phyloP scores from a whole-genome alignment of 176 grass and related monocot species.

The Musa acuminata region DNA sequence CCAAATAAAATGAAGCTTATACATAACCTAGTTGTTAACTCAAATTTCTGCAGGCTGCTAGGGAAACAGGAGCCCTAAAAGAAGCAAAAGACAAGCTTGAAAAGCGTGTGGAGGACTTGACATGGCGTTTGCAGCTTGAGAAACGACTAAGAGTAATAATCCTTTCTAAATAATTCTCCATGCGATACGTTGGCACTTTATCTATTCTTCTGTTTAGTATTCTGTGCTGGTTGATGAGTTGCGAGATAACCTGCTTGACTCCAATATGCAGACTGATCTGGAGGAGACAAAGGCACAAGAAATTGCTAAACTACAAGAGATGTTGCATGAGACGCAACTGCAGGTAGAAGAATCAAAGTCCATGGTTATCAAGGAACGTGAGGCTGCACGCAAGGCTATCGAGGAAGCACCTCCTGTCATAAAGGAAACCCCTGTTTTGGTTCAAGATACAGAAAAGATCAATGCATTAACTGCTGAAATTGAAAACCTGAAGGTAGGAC shows the following conservation, averaged over 20 bases:
- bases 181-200: too few species aligned
- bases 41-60: conserved; percentile 48
- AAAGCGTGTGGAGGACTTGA: conserved; percentile 68
- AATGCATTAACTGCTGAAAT: conserved; percentile 45
- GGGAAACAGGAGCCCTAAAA: too few species aligned
- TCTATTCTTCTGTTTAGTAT: too few species aligned
- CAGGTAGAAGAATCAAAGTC: too few species aligned
- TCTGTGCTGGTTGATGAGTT: too few species aligned
- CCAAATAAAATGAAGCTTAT: not conserved
- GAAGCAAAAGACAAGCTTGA: conserved; percentile 73
- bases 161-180: too few species aligned
- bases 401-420: conserved; percentile 42
- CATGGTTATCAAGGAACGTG: conserved; percentile 37
- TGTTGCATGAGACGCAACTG: too few species aligned
- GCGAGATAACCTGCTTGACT: too few species aligned
- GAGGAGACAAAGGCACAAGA: too few species aligned
- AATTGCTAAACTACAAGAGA: too few species aligned
- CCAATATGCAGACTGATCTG: too few species aligned
- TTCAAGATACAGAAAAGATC: conserved; percentile 70
- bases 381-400: conserved; percentile 60
- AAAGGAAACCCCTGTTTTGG: conserved; percentile 26
- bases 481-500: conserved; percentile 43
- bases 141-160: too few species aligned
- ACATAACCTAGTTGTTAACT: conserved; percentile 1
- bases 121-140: conserved; percentile 35